Conservation (phyloP, 768 basidiomycete species). For the Coprinopsis sp. region DNA sequence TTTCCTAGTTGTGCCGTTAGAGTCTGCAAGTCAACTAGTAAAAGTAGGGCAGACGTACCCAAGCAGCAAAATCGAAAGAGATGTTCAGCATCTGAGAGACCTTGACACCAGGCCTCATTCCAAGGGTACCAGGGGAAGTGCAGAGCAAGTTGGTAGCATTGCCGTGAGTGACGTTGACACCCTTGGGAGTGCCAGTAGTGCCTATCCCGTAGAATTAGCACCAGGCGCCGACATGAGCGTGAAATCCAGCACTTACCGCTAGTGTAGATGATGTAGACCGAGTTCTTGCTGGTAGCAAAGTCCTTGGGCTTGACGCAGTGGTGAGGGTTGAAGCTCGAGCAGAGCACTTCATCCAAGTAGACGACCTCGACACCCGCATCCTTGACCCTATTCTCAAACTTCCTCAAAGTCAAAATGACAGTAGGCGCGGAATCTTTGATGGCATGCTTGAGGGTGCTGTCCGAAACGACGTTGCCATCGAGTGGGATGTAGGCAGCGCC, state of each 20-base stretch:
- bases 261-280: constrained; percentile 59
- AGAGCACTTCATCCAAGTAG: constrained; percentile 29
- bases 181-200: constrained; percentile 56
- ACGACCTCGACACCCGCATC: constrained; percentile 19
- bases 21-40: too few species aligned
- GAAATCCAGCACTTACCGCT: constrained; percentile 37
- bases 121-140: constrained; percentile 47
- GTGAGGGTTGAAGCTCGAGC: constrained; percentile 15
- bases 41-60: too few species aligned
- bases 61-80: constrained; percentile 64
- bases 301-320: constrained; percentile 36
- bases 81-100: constrained; percentile 61
- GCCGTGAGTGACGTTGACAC: constrained; percentile 52
- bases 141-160: constrained; percentile 50
- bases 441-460: constrained; percentile 49
- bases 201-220: constrained; percentile 23
- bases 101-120: constrained; percentile 49
- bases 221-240: constrained; percentile 1
- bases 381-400: constrained; percentile 35
- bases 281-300: constrained; percentile 34
- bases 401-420: constrained; percentile 38
- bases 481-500: constrained; percentile 57
- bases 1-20: too few species aligned
- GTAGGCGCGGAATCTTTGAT: constrained; percentile 40
- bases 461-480: constrained; percentile 53